Evolutionary conservation across 805 yeast species (phyloP), one percentile per base, ranked within the genome.

Genomic region (Cyberlindnera bimundalis): DNA sequence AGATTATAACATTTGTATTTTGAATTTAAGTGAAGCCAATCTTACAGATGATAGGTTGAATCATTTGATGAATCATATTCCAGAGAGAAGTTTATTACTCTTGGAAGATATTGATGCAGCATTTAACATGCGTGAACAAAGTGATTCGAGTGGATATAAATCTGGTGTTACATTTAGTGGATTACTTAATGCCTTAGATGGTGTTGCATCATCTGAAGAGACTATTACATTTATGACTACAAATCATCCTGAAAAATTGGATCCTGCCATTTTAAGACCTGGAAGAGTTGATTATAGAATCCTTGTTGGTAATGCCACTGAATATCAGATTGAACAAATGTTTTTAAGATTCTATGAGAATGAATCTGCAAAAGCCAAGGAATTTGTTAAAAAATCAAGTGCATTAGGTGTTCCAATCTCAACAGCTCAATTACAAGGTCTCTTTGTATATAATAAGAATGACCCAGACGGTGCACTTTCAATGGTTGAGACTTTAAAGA

Each of bases 151-250:
- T 50, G 96, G 96, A 0, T 90, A 70, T 59, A 70, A 73, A 18
- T 79, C 95, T 1, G 96, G 96, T 15, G 97, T 93, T 12, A 93
- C 99, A 3, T 93, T 93, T 57, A 86, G 96, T 42, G 99, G 99
- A 0, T 69, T 93, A 33, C 67, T 93, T 45, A 93, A 93, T 59
- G 96, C 99, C 0, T 69, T 93, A 35, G 99, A 93, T 61, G 99
- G 99, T 34, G 98, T 93, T 14, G 93, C 98, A 3, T 86, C 96
- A 21, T 96, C 97, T 2, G 99, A 93, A 58, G 98, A 93, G 58
- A 84, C 96, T 33, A 73, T 93, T 25, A 91, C 97, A 0, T 93
- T 93, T 63, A 93, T 93, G 99, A 93, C 99, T 16, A 91, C 99
- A 16, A 93, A 93, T 62, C 99, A 93, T 58, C 96, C 97, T 0